Evolutionary conservation across 108 stramenopile genomes (phyloP).

Genomic region (Conticribra weissflogii): DNA sequence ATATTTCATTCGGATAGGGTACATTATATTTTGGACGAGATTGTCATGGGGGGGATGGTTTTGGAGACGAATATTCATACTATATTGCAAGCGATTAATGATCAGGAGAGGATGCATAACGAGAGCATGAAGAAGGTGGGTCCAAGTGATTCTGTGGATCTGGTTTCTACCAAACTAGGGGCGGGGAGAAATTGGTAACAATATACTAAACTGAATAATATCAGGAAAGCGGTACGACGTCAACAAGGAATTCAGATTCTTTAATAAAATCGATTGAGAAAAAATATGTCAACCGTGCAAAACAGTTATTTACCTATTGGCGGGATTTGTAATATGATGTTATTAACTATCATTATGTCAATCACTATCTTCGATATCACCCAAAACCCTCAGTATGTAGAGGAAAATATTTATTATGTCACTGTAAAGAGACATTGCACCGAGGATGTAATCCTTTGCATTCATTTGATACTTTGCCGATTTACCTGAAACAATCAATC

Average conservation of each 20-base stretch:
- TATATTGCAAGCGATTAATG: slow-evolving; percentile 92
- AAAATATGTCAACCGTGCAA: too few species aligned
- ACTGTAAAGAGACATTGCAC: slow-evolving; percentile 88
- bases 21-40: slow-evolving; percentile 93
- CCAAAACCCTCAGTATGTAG: slow-evolving; percentile 82
- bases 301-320: too few species aligned
- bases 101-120: slow-evolving; percentile 91
- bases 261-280: too few species aligned
- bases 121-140: slow-evolving; percentile 67
- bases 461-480: slow-evolving; percentile 85
- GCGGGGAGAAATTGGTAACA: slow-evolving; percentile 49
- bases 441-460: slow-evolving; percentile 92
- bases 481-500: slow-evolving; percentile 83
- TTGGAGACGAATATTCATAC: slow-evolving; percentile 96
- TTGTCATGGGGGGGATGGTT: slow-evolving; percentile 99
- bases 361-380: slow-evolving; percentile 62
- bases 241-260: too few species aligned
- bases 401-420: slow-evolving; percentile 95
- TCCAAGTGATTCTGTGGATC: slow-evolving; percentile 52
- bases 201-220: slow-evolving; percentile 21
- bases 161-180: slow-evolving; percentile 50
- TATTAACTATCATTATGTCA: too few species aligned
- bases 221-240: slow-evolving; percentile 29
- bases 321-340: too few species aligned
- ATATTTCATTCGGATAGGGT: slow-evolving; percentile 98